These are phyloP conservation scores for Phytophthora boehmeriae DNA, from an alignment of 352 stramenopile genomes.

Conservation along the genomic window DNA sequence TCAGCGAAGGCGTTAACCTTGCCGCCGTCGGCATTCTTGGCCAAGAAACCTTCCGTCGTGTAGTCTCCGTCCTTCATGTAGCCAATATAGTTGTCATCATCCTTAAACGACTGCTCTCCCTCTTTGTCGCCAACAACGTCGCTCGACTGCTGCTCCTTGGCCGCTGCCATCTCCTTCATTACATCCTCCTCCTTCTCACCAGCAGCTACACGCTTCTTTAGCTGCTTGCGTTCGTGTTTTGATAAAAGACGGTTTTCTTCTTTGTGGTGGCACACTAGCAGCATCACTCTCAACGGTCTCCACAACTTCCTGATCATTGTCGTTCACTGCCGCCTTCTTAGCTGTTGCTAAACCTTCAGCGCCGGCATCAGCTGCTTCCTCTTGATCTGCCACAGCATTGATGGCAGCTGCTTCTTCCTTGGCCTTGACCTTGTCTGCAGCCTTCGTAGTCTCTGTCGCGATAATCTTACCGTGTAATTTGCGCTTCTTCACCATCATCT, in stretches of 20 bases:
- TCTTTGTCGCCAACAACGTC: slow-evolving; percentile 17
- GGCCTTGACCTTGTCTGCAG: slow-evolving; percentile 43
- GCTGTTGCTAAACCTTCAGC: slow-evolving; percentile 10
- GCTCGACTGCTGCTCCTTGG: slow-evolving; percentile 48
- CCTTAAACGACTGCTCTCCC: slow-evolving; percentile 66
- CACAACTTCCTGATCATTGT: slow-evolving; percentile 6
- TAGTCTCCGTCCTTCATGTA: slow-evolving; percentile 85
- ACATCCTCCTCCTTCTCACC: slow-evolving; percentile 80
- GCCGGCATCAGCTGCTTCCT: slow-evolving; percentile 19
- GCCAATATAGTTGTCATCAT: slow-evolving; percentile 87
- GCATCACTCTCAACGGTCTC: slow-evolving; percentile 5
- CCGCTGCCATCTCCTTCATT: slow-evolving; percentile 58
- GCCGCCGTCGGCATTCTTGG: slow-evolving; percentile 74
- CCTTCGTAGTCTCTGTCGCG: slow-evolving; percentile 64
- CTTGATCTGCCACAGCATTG: slow-evolving; percentile 37
- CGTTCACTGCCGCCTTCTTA: slow-evolving; percentile 16
- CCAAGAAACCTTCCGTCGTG: slow-evolving; percentile 75
- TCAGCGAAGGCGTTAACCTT: slow-evolving; percentile 83
- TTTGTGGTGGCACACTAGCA: not conserved
- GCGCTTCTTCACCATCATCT: slow-evolving; percentile 91
- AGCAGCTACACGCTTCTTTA: slow-evolving; percentile 90
- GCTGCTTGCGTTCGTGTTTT: slow-evolving; percentile 94
- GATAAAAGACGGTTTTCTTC: slow-evolving; percentile 91
- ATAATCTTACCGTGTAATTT: slow-evolving; percentile 88
- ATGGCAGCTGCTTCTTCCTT: slow-evolving; percentile 39